phyloP scores from a whole-genome alignment of 352 stramenopile genomes.

The Phytophthora megakarya region DNA sequence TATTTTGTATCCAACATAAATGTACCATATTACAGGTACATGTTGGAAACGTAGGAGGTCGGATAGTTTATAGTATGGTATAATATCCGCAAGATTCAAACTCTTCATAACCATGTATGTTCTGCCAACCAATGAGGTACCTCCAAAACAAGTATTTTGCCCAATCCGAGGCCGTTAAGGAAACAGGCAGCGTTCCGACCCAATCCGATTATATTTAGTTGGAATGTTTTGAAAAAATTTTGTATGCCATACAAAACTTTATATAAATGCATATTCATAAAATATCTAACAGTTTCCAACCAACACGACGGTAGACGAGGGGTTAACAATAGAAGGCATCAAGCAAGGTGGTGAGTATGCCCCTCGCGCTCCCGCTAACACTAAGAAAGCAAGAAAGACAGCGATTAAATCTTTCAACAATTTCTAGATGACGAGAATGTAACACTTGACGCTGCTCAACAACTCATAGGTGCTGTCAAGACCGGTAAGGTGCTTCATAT shows the following conservation, averaged over 20 bases:
- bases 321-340: neutral
- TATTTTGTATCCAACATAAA: too few species aligned
- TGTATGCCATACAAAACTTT: neutral
- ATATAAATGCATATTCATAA: neutral
- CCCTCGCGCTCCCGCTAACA: neutral
- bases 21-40: too few species aligned
- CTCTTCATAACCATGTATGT: neutral
- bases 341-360: neutral
- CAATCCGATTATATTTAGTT: neutral
- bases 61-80: too few species aligned
- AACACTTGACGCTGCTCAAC: neutral
- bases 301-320: neutral
- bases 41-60: too few species aligned
- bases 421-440: constrained; percentile 11
- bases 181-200: too few species aligned
- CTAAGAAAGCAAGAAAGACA: neutral
- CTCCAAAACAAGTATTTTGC: neutral
- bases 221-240: neutral
- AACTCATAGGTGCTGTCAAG: neutral
- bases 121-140: neutral
- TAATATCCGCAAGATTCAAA: neutral
- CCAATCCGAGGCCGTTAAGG: too few species aligned
- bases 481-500: neutral
- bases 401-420: neutral
- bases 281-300: neutral